Conservation (phyloP, 2,329 filamentous ascomycete genomes). For the Aspergillus vadensis region DNA sequence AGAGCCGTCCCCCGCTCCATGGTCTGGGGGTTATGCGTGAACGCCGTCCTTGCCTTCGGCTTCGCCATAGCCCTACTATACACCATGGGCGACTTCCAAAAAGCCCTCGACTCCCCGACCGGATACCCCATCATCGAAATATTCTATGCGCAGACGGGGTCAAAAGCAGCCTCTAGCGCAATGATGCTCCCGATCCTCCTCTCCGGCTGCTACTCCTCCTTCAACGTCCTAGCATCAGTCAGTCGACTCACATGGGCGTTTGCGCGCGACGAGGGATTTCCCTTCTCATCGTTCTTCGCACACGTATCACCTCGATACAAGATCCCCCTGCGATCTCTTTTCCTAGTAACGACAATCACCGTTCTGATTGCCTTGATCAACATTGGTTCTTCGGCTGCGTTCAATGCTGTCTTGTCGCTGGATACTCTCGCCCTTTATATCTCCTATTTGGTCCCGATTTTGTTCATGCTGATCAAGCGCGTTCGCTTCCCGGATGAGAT, state of each 20-base stretch:
- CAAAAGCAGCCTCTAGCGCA: not conserved
- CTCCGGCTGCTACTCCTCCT: conserved; percentile 15
- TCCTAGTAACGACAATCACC: conserved; percentile 27
- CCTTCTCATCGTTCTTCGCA: conserved; percentile 33
- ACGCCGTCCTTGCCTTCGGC: conserved; percentile 49
- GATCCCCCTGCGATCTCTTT: conserved; percentile 44
- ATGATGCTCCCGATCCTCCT: conserved; percentile 2
- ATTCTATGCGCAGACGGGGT: not conserved
- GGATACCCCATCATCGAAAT: conserved; percentile 5
- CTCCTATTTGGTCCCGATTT: conserved; percentile 52
- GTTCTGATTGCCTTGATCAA: conserved; percentile 28
- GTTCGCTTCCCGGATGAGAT: conserved; percentile 6
- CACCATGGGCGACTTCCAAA: not conserved
- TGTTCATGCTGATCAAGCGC: conserved; percentile 29
- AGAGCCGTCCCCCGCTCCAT: conserved; percentile 51
- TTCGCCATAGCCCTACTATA: conserved; percentile 30
- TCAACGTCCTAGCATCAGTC: conserved; percentile 35
- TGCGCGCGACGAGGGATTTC: conserved; percentile 47
- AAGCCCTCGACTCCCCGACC: not conserved
- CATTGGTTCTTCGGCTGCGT: conserved; percentile 45
- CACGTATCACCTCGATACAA: conserved; percentile 36
- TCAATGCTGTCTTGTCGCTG: conserved; percentile 57
- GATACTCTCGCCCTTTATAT: conserved; percentile 52
- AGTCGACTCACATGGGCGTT: conserved; percentile 48
- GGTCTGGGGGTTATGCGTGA: conserved; percentile 49